Evolutionary conservation across 1,284 basidiomycete genomes (phyloP).

Genomic region (Thecaphora thlaspeos): DNA sequence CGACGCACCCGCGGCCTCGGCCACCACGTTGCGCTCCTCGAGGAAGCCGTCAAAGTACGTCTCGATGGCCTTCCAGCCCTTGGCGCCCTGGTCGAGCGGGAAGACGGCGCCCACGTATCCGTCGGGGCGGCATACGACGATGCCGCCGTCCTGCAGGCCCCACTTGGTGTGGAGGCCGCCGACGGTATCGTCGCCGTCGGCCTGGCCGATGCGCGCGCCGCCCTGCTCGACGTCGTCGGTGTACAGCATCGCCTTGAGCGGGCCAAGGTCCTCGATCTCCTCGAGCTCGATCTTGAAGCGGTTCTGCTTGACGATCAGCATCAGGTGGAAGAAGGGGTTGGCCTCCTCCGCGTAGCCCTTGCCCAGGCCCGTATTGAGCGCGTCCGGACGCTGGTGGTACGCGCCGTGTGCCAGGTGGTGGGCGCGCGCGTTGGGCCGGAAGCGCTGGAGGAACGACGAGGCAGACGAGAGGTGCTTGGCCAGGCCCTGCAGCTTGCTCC

Average conservation of each 20-base stretch:
- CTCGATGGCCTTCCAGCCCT: constrained; percentile 60
- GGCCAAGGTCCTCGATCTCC: constrained; percentile 41
- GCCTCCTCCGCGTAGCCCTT: constrained; percentile 42
- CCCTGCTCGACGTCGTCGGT: constrained; percentile 62
- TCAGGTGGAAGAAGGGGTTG: constrained; percentile 56
- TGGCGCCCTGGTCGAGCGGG: constrained; percentile 62
- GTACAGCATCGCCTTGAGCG: constrained; percentile 60
- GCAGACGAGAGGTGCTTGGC: constrained; percentile 28
- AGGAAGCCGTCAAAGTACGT: constrained; percentile 62
- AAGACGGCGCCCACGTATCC: constrained; percentile 69
- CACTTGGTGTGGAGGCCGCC: constrained; percentile 62
- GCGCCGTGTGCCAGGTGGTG: constrained; percentile 22
- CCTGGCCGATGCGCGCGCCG: constrained; percentile 58
- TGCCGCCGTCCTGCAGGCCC: constrained; percentile 64
- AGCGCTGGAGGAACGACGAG: constrained; percentile 47
- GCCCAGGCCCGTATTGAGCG: constrained; percentile 45
- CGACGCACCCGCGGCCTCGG: too few relatives aligned
- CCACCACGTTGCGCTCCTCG: neutral
- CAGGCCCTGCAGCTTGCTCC: constrained; percentile 26
- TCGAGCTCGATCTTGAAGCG: constrained; percentile 54
- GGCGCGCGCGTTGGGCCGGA: constrained; percentile 29
- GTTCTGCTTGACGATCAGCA: constrained; percentile 49
- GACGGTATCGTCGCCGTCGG: constrained; percentile 34
- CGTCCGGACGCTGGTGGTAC: constrained; percentile 29
- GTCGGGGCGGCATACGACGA: constrained; percentile 72